Conservation (phyloP, 805 yeast genomes). For the Candida nanaspora region DNA sequence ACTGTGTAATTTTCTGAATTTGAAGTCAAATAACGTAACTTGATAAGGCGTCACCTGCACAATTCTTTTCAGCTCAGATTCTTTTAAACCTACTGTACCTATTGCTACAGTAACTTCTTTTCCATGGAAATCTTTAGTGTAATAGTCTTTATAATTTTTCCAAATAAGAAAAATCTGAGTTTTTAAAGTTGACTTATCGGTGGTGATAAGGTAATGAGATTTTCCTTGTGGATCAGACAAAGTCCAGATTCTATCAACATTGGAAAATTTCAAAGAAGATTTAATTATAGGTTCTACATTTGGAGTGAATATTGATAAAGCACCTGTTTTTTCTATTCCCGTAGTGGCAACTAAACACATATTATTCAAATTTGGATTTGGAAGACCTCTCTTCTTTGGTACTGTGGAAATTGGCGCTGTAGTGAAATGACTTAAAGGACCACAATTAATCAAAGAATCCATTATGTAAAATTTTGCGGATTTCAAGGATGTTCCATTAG, state of each 20-base stretch:
- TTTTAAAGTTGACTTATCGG: conserved; percentile 55
- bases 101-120: conserved; percentile 60
- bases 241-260: conserved; percentile 73
- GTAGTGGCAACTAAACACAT: conserved; percentile 62
- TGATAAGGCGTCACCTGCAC: conserved; percentile 70
- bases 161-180: conserved; percentile 64
- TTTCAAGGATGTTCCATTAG: not conserved
- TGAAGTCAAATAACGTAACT: conserved; percentile 54
- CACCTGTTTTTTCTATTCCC: conserved; percentile 52
- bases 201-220: conserved; percentile 59
- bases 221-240: conserved; percentile 30
- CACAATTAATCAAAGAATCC: conserved; percentile 56
- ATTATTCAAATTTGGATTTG: conserved; percentile 63
- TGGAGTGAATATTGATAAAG: conserved; percentile 57
- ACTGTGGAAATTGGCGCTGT: conserved; percentile 55
- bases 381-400: conserved; percentile 48
- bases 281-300: conserved; percentile 61
- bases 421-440: conserved; percentile 67
- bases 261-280: conserved; percentile 64
- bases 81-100: conserved; percentile 36
- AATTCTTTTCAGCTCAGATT: conserved; percentile 34
- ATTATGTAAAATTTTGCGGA: conserved; percentile 33
- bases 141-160: conserved; percentile 54
- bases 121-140: conserved; percentile 54
- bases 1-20: conserved; percentile 46